phyloP scores from a whole-genome alignment of 2,329 filamentous ascomycete species.

The Penicillium nordicum region DNA sequence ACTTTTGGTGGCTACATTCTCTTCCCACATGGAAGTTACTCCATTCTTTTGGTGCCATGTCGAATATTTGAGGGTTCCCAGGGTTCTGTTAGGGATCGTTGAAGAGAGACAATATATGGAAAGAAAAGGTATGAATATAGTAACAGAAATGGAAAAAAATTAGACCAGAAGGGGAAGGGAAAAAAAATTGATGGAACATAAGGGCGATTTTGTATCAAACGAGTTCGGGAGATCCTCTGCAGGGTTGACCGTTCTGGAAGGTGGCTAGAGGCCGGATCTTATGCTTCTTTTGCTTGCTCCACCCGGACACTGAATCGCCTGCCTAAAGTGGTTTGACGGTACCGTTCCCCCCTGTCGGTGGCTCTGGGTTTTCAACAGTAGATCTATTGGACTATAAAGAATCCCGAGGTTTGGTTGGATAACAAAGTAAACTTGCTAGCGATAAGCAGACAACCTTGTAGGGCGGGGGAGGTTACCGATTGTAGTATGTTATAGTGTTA shows the following conservation, averaged over 20 bases:
- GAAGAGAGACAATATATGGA: background rate
- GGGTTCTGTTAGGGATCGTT: conserved; percentile 17
- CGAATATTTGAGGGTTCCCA: conserved; percentile 7
- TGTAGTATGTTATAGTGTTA: background rate
- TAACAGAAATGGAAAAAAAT: conserved; percentile 2
- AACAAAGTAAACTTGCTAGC: background rate
- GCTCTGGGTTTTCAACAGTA: conserved; percentile 5
- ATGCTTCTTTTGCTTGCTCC: conserved; percentile 24
- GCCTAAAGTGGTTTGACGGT: conserved; percentile 23
- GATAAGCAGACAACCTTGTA: conserved; percentile 13
- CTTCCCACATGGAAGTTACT: conserved; percentile 34
- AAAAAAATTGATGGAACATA: conserved; percentile 2
- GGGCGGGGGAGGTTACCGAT: background rate
- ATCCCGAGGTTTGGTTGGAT: conserved; percentile 8
- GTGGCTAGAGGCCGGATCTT: conserved; percentile 21
- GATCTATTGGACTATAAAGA: conserved; percentile 4
- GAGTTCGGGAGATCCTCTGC: conserved; percentile 16
- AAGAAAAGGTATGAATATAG: background rate
- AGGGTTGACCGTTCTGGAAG: conserved; percentile 25
- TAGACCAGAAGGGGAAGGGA: background rate
- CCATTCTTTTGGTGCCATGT: conserved; percentile 19
- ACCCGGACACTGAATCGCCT: conserved; percentile 19
- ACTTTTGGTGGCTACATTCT: conserved; percentile 46
- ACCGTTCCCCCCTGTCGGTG: background rate
- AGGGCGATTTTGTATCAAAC: conserved; percentile 9